A percentile compares a stretch with the other conserved stretches of the same genome.
These are phyloP conservation scores for Ophiostoma australiae DNA, from an alignment of 2,329 filamentous ascomycete genomes.

Conservation along the genomic window DNA sequence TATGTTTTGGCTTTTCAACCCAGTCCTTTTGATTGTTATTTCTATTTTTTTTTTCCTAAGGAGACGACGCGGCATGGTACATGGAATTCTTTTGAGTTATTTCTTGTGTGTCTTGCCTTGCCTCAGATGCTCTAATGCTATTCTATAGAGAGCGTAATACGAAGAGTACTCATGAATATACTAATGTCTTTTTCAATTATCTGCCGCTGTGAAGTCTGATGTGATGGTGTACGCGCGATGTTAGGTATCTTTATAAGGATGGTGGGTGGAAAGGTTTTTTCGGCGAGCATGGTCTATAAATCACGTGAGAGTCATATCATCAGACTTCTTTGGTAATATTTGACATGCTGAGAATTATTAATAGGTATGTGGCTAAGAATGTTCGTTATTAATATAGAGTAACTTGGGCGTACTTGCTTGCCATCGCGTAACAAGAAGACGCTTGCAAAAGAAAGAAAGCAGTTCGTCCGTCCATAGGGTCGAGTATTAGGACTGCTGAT, in stretches of 20 bases:
- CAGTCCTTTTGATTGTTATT: neutral
- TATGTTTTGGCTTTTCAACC: slow-evolving; percentile 9
- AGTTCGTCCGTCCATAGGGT: neutral
- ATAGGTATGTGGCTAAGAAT: neutral
- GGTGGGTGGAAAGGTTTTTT: neutral
- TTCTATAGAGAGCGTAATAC: slow-evolving; percentile 17
- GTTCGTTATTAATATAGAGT: slow-evolving; percentile 9
- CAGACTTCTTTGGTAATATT: neutral
- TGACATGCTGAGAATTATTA: neutral
- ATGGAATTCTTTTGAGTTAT: slow-evolving; percentile 25
- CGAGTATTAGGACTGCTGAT: neutral
- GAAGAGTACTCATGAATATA: slow-evolving; percentile 12
- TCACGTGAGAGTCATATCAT: neutral
- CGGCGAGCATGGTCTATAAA: neutral
- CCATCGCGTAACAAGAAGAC: neutral
- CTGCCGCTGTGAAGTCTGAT: neutral
- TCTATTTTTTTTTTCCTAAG: neutral
- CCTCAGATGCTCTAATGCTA: slow-evolving; percentile 8
- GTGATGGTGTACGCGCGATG: too few relatives aligned
- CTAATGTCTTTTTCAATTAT: neutral
- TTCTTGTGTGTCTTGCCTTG: slow-evolving; percentile 21
- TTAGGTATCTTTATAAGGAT: too few relatives aligned
- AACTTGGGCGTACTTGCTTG: slow-evolving; percentile 10
- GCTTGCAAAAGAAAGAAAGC: neutral
- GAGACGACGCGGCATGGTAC: neutral